Conservation (phyloP, 148 eudicot genomes). For the Cornus controversa region DNA sequence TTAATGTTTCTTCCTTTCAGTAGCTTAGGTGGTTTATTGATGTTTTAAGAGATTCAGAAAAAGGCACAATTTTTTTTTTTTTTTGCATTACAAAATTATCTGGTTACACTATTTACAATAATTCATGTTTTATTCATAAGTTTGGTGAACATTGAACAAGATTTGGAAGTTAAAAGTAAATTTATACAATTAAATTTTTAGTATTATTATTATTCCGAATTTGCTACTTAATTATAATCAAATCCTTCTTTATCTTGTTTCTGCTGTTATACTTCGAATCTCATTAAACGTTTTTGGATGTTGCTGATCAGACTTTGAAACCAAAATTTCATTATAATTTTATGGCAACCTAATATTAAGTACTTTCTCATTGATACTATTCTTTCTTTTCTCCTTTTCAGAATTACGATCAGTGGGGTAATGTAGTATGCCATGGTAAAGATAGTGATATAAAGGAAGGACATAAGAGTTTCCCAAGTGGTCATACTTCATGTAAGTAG, state of each 20-base stretch:
- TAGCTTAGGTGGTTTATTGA: neutral
- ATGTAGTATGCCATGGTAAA: slow-evolving; percentile 55
- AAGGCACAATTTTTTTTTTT: neutral
- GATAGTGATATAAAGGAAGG: slow-evolving; percentile 70
- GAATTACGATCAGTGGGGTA: slow-evolving; percentile 37
- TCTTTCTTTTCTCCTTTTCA: slow-evolving; percentile 14
- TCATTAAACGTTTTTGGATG: neutral
- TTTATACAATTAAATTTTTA: neutral
- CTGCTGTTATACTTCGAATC: neutral
- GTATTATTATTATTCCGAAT: neutral
- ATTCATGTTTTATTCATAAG: neutral
- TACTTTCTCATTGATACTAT: neutral
- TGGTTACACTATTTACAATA: neutral
- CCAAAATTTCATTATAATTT: neutral
- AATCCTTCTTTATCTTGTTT: neutral
- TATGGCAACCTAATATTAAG: too few relatives aligned
- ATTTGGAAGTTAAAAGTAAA: neutral
- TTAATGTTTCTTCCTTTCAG: neutral
- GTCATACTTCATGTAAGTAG: slow-evolving; percentile 82
- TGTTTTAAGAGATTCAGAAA: neutral
- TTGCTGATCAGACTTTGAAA: neutral
- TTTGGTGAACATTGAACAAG: neutral
- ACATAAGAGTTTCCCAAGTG: slow-evolving; percentile 94
- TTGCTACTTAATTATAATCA: neutral
- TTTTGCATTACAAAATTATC: neutral